Evolutionary conservation across 768 basidiomycete species (phyloP).

Genomic region (Lepiota brunneoincarnata): DNA sequence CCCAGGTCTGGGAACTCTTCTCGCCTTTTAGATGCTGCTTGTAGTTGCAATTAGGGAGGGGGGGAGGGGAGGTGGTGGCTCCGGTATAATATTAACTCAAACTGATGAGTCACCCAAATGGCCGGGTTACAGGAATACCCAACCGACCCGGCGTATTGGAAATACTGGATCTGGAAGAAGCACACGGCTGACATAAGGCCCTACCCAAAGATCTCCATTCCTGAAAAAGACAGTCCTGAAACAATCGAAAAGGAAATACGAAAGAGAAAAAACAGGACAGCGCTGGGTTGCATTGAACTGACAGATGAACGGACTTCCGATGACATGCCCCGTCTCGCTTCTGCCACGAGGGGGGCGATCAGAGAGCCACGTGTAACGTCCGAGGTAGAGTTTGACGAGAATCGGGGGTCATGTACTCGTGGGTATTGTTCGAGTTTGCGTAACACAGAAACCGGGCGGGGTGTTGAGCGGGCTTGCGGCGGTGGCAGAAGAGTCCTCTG

Average conservation of each 20-base stretch:
- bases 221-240: background rate
- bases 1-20: background rate
- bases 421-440: background rate
- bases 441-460: background rate
- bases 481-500: background rate
- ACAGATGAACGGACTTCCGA: background rate
- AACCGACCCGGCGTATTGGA: conserved; percentile 5
- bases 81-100: background rate
- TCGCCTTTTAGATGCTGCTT: background rate
- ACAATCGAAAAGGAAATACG: conserved; percentile 5
- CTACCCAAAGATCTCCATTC: background rate
- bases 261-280: background rate
- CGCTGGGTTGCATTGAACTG: background rate
- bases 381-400: background rate
- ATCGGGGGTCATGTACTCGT: background rate
- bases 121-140: background rate
- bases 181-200: conserved; percentile 6
- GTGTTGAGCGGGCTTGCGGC: background rate
- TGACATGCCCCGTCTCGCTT: background rate
- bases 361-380: conserved; percentile 11
- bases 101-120: background rate
- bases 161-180: background rate
- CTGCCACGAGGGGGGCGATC: conserved; percentile 9
- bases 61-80: no score
- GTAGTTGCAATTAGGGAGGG: no score